Percentiles rank a stretch among this genome's conserved stretches.
Evolutionary conservation across 1,139 yeast species (phyloP).

Genomic region (Debaryomyces psychrophilus): DNA sequence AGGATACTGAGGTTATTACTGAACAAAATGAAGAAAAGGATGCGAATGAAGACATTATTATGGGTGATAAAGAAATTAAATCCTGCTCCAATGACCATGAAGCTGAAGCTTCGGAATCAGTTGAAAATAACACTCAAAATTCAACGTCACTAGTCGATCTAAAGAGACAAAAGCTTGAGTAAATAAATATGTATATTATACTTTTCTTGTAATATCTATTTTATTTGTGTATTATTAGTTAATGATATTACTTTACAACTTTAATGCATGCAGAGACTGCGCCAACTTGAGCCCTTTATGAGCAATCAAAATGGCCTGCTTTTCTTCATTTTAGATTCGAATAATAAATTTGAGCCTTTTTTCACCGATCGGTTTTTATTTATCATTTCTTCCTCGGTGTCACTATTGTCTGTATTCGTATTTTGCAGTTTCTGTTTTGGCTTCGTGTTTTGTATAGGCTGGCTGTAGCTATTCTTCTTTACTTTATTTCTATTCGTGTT

Average conservation of each 20-base stretch:
- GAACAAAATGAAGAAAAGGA: conserved; percentile 1
- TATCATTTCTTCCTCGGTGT: conserved; percentile 20
- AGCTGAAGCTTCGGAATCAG: neutral
- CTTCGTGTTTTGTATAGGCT: neutral
- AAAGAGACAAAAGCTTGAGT: conserved; percentile 6
- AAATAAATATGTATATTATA: conserved; percentile 4
- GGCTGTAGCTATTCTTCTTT: conserved; percentile 3
- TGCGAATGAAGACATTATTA: neutral
- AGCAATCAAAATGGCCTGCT: conserved; percentile 26
- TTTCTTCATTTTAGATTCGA: conserved; percentile 19
- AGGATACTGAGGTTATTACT: neutral
- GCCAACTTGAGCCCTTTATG: neutral
- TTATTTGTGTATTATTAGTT: conserved; percentile 4
- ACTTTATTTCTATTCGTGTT: conserved; percentile 28
- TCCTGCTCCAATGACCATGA: neutral
- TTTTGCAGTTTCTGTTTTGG: neutral
- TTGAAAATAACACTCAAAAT: neutral
- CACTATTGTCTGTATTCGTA: conserved; percentile 11
- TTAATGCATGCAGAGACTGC: neutral
- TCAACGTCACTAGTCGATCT: conserved; percentile 1
- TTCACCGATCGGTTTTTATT: conserved; percentile 19
- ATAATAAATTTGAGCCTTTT: conserved; percentile 19
- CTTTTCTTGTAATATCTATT: conserved; percentile 4
- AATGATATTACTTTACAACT: conserved; percentile 2
- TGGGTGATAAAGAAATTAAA: neutral